Base-by-base conservation (phyloP, 2,329 filamentous ascomycete species). In the Dothidotthia symphoricarpi region DNA sequence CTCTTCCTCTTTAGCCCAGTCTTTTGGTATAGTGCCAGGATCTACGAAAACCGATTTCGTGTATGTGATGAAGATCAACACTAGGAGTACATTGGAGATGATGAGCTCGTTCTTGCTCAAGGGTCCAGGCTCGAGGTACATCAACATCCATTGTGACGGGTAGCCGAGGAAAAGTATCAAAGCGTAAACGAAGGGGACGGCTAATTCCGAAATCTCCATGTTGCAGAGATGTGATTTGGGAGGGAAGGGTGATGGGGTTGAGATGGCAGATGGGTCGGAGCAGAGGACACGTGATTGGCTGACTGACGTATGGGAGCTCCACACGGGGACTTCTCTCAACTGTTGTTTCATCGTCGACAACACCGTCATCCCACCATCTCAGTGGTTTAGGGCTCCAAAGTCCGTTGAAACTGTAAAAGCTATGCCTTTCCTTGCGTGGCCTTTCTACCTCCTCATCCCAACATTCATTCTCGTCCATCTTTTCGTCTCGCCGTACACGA, bases 401-500 rank as follows among this genome's bases (percentile, higher is more conserved):
- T 16, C 38, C 39, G 16, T n/a, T 12, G 7, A 39, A 16, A 13
- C 3, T 16, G 19, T 25, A 17, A n/a, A 40, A 37, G 42, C 16
- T 24, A 64, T 66, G 61, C 33, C 49, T 15, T 16, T 43, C 13
- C 34, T 52, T 8, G 47, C 50, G 24, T 56, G 53, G 56, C 40
- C 58, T 3, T 56, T 62, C 34, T 58, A 58, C 29, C 35, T 55
- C 14, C 56, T 67, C 11, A 62, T 66, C 16, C 62, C 63, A 4
- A 34, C 44, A 3, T 45, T 57, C 32, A 46, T 66, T 41, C 64
- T 86, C 41, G 38, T 85, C 37, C 87, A 95, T 66, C 80, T 95
- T 38, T 59, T 81, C 45, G 64, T 82, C 16, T 81, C 90, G 9
- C 93, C 93, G 1, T 91, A 94, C 71, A 96, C 90, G 40, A 98